Evolutionary conservation across 805 yeast species (phyloP).

Genomic region (Alloascoidea hylecoeti): DNA sequence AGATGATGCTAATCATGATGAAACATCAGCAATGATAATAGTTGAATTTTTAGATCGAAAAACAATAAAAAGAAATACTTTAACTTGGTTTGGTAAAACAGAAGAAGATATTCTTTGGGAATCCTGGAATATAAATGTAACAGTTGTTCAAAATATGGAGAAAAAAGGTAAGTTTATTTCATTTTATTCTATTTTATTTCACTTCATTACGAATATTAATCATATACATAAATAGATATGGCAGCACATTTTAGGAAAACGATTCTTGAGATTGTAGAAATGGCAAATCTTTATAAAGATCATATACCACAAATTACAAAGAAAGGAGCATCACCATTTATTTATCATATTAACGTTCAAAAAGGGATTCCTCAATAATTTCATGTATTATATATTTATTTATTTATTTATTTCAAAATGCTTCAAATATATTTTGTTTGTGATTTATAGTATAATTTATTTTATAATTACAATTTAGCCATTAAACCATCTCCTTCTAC

Average conservation of each 20-base stretch:
- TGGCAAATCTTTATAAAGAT: slow-evolving; percentile 40
- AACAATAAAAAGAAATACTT: slow-evolving; percentile 3
- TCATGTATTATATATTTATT: slow-evolving; percentile 3
- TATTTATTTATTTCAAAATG: too few relatives aligned
- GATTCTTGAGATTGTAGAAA: slow-evolving; percentile 31
- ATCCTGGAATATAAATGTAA: slow-evolving; percentile 45
- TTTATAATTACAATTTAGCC: slow-evolving; percentile 9
- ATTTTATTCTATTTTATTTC: too few relatives aligned
- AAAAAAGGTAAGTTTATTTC: too few relatives aligned
- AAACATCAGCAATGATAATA: neutral
- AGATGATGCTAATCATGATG: slow-evolving; percentile 5
- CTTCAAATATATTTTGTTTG: too few relatives aligned
- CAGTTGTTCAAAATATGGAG: too few relatives aligned
- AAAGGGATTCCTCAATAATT: slow-evolving; percentile 8
- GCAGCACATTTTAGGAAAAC: slow-evolving; percentile 24
- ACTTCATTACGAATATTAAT: slow-evolving; percentile 8
- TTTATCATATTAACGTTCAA: slow-evolving; percentile 25
- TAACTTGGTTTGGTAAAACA: slow-evolving; percentile 11
- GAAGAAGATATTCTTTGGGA: slow-evolving; percentile 51
- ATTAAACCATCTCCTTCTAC: slow-evolving; percentile 42
- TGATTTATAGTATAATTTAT: slow-evolving; percentile 16
- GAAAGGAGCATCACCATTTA: slow-evolving; percentile 54
- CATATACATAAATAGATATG: slow-evolving; percentile 11
- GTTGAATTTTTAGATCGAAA: slow-evolving; percentile 6
- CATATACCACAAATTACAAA: slow-evolving; percentile 69